Evolutionary conservation across 805 yeast genomes (phyloP).

Genomic region (Sugiyamaella smithiae): DNA sequence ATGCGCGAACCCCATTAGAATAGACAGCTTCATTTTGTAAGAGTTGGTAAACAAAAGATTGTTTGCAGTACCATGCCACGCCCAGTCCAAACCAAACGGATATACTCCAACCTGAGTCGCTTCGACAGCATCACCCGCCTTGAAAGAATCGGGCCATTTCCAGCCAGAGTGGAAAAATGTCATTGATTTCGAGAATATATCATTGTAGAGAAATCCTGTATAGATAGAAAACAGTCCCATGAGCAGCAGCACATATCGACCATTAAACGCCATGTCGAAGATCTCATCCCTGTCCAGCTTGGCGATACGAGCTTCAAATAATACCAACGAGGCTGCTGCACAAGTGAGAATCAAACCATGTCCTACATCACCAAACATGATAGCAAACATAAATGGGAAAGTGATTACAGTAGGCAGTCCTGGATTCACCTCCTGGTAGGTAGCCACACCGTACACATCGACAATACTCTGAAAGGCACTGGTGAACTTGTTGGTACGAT

Average conservation of each 20-base stretch:
- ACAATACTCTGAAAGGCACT: slow-evolving; percentile 88
- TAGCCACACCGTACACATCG: slow-evolving; percentile 93
- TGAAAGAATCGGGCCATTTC: slow-evolving; percentile 77
- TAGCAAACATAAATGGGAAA: slow-evolving; percentile 97
- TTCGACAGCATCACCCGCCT: slow-evolving; percentile 62
- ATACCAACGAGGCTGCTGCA: slow-evolving; percentile 66
- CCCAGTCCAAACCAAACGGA: slow-evolving; percentile 83
- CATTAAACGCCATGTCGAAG: slow-evolving; percentile 92
- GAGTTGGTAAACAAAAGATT: slow-evolving; percentile 86
- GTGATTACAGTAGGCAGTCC: slow-evolving; percentile 93
- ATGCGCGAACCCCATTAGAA: slow-evolving; percentile 90
- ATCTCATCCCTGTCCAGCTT: slow-evolving; percentile 75
- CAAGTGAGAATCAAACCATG: slow-evolving; percentile 83
- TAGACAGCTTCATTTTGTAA: slow-evolving; percentile 94
- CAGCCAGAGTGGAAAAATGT: slow-evolving; percentile 84
- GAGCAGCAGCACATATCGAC: slow-evolving; percentile 82
- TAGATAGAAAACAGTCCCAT: slow-evolving; percentile 97
- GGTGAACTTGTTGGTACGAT: slow-evolving; percentile 88
- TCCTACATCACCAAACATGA: slow-evolving; percentile 98
- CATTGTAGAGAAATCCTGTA: slow-evolving; percentile 93
- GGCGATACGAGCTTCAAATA: slow-evolving; percentile 66
- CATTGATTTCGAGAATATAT: slow-evolving; percentile 88
- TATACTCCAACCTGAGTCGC: slow-evolving; percentile 70
- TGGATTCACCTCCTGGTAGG: slow-evolving; percentile 93
- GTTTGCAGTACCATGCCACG: slow-evolving; percentile 98